A percentile compares a stretch with the other conserved stretches of the same genome.
Evolutionary conservation across 2,329 filamentous ascomycete species (phyloP).

Genomic region (Diaporthe sp.): DNA sequence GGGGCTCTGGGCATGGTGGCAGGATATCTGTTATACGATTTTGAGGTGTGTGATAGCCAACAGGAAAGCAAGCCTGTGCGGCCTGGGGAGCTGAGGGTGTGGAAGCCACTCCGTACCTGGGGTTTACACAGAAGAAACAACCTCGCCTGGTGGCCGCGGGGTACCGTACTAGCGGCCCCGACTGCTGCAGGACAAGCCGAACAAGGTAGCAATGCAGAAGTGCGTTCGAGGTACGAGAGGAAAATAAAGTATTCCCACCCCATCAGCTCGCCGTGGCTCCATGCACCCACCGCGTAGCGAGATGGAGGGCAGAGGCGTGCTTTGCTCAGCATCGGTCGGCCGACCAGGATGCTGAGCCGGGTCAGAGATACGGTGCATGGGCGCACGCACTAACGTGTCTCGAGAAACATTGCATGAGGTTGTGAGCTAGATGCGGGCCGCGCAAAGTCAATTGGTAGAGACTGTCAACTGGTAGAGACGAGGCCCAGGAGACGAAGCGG

Average conservation of each 20-base stretch:
- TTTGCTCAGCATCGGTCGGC: conserved; percentile 30
- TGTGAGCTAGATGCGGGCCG: conserved; percentile 20
- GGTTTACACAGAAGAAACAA: background rate
- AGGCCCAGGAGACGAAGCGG: conserved; percentile 11
- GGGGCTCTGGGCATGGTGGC: background rate
- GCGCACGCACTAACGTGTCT: conserved; percentile 29
- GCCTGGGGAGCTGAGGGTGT: background rate
- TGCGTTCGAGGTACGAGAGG: conserved; percentile 29
- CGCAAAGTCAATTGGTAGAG: conserved; percentile 25
- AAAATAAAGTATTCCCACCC: background rate
- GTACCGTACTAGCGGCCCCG: conserved; percentile 28
- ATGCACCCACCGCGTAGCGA: conserved; percentile 26
- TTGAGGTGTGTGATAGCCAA: background rate
- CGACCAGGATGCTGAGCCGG: conserved; percentile 30
- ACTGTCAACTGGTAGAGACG: conserved; percentile 19
- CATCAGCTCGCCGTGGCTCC: conserved; percentile 25
- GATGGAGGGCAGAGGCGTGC: conserved; percentile 22
- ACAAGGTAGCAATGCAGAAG: conserved; percentile 33
- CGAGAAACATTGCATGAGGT: conserved; percentile 28
- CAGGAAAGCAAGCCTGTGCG: background rate
- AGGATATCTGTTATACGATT: background rate
- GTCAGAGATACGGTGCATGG: conserved; percentile 29
- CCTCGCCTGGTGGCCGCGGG: conserved; percentile 27
- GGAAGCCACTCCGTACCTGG: background rate
- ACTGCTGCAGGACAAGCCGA: conserved; percentile 24